Conservation (phyloP, 2,329 filamentous ascomycete species). For the Fusarium bulbicola region DNA sequence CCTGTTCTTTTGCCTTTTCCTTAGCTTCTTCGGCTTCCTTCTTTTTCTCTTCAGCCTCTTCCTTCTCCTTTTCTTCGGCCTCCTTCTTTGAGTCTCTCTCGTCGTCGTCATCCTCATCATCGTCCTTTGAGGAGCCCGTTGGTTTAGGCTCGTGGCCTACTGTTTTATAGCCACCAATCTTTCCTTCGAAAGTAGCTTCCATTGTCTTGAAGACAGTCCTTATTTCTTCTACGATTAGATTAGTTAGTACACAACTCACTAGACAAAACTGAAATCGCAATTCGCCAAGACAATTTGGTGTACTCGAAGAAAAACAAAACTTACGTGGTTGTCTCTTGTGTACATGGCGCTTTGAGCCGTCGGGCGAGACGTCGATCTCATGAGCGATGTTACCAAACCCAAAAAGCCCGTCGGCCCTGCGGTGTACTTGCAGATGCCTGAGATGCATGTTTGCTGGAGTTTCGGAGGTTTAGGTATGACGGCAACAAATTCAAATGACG, state of each 20-base stretch:
- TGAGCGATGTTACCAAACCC: slow-evolving; percentile 41
- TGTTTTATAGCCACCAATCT: slow-evolving; percentile 55
- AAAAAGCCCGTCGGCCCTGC: slow-evolving; percentile 40
- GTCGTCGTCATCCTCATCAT: slow-evolving; percentile 2
- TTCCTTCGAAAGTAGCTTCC: slow-evolving; percentile 52
- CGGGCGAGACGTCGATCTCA: slow-evolving; percentile 27
- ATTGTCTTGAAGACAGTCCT: slow-evolving; percentile 55
- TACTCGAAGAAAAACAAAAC: neutral
- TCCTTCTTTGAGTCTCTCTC: slow-evolving; percentile 16
- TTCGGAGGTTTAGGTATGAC: neutral
- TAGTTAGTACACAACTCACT: neutral
- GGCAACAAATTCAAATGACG: neutral
- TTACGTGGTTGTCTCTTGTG: slow-evolving; percentile 28
- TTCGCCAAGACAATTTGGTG: neutral
- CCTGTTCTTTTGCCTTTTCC: slow-evolving; percentile 32
- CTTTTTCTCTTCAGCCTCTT: slow-evolving; percentile 20
- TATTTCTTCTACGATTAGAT: slow-evolving; percentile 42
- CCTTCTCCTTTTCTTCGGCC: slow-evolving; percentile 32
- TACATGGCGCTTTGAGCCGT: slow-evolving; percentile 15
- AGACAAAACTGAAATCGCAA: neutral
- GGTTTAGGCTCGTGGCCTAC: slow-evolving; percentile 32
- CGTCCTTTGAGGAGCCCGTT: slow-evolving; percentile 18
- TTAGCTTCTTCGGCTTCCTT: slow-evolving; percentile 33
- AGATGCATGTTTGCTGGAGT: slow-evolving; percentile 43
- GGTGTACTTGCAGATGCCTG: slow-evolving; percentile 43